phyloP scores from a whole-genome alignment of 73 alveolate species.

The Tetrahymena malaccensis region DNA sequence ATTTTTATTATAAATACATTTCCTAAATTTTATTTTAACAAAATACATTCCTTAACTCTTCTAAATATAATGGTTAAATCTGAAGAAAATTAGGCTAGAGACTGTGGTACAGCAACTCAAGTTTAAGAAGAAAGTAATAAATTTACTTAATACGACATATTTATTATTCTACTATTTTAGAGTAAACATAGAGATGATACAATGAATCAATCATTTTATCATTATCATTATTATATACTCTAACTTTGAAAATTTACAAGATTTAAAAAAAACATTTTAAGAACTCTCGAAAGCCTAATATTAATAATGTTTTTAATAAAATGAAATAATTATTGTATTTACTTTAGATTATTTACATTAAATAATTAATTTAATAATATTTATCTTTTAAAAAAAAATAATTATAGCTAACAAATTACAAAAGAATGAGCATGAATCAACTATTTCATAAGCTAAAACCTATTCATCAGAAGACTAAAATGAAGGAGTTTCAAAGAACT shows the following conservation, averaged over 20 bases:
- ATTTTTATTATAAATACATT: background rate
- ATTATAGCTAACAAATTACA: background rate
- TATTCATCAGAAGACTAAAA: background rate
- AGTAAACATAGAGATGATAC: no score
- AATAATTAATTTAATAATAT: no score
- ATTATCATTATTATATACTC: no score
- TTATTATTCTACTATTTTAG: no score
- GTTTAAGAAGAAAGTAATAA: background rate
- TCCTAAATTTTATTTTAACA: background rate
- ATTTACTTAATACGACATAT: no score
- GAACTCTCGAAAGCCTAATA: no score
- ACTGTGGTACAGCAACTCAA: background rate
- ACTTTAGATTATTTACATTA: no score
- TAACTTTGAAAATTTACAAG: no score
- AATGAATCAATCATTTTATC: no score
- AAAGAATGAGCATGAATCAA: background rate
- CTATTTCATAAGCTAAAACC: background rate
- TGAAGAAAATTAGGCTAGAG: background rate
- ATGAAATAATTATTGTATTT: background rate
- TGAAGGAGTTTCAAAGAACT: background rate
- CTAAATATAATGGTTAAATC: background rate
- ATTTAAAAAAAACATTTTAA: no score
- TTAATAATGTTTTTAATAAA: no score
- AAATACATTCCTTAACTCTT: no score
- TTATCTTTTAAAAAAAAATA: background rate